Conservation (phyloP, 2,329 filamentous ascomycete species). For the Fusarium guadeloupense region DNA sequence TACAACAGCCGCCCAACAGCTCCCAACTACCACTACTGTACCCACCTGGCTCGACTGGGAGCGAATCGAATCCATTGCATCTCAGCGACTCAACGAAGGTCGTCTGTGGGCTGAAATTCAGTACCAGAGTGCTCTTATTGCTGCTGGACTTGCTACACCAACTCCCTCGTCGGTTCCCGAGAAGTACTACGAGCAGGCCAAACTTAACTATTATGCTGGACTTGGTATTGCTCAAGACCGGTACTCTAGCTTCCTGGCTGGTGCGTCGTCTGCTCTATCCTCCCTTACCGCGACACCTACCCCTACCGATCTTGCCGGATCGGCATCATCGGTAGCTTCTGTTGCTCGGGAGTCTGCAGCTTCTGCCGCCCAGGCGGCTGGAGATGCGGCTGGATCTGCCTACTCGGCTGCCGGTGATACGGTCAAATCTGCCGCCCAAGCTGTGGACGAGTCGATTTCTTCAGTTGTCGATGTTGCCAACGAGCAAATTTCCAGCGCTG, state of each 20-base stretch:
- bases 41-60: conserved; percentile 58
- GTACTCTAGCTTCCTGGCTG: conserved; percentile 78
- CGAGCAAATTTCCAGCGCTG: conserved; percentile 50
- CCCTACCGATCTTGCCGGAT: conserved; percentile 61
- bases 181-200: conserved; percentile 69
- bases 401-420: conserved; percentile 55
- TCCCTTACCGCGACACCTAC: conserved; percentile 67
- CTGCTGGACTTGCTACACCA: conserved; percentile 68
- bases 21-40: conserved; percentile 54
- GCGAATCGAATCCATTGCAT: conserved; percentile 70
- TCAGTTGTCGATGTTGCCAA: conserved; percentile 58
- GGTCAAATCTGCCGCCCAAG: conserved; percentile 51
- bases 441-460: conserved; percentile 51
- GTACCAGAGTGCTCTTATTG: conserved; percentile 73
- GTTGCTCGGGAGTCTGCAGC: conserved; percentile 58
- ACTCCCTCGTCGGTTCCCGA: conserved; percentile 59
- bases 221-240: conserved; percentile 80
- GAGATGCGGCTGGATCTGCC: conserved; percentile 61
- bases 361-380: conserved; percentile 57
- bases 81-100: conserved; percentile 75
- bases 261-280: conserved; percentile 75
- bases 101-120: conserved; percentile 75
- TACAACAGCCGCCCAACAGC: conserved; percentile 60
- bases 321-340: conserved; percentile 61
- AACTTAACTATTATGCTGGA: conserved; percentile 77